Conservation (phyloP, 768 basidiomycete species). For the Mycena polygramma region DNA sequence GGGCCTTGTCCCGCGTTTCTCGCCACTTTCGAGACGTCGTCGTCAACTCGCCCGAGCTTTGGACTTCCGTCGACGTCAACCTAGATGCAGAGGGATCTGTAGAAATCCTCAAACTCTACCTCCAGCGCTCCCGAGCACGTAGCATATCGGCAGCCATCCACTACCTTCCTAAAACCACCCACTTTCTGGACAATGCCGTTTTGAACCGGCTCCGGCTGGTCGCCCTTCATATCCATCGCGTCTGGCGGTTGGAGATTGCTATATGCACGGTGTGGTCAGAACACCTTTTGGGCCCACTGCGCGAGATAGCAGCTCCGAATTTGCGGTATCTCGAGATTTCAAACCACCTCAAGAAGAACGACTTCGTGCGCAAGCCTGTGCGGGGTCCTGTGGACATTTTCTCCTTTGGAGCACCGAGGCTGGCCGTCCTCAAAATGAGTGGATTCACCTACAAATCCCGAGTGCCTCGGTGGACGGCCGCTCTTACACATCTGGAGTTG, state of each 20-base stretch:
- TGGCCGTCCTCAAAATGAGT: not conserved
- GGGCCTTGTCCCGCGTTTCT: not conserved
- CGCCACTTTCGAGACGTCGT: not conserved
- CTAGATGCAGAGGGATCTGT: not conserved
- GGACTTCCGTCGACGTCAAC: not conserved
- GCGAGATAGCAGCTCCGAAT: not conserved
- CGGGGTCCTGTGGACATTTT: not conserved
- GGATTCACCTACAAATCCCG: not conserved
- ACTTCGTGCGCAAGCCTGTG: too few species aligned
- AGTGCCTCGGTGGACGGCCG: not conserved
- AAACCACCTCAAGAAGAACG: too few species aligned
- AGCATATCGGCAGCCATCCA: not conserved
- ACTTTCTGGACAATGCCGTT: not conserved
- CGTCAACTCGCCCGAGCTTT: not conserved
- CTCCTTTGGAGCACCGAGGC: not conserved
- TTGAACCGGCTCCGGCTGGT: not conserved
- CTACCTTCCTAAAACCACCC: too few species aligned
- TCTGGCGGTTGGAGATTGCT: not conserved
- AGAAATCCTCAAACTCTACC: not conserved
- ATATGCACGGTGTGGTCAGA: not conserved
- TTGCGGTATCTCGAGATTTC: constrained; percentile 7
- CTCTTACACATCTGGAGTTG: constrained; percentile 2
- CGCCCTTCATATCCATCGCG: not conserved
- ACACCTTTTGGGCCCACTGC: not conserved
- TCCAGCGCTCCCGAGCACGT: not conserved